phyloP scores from a whole-genome alignment of 257 asterid genomes.

The Capsicum chinense region DNA sequence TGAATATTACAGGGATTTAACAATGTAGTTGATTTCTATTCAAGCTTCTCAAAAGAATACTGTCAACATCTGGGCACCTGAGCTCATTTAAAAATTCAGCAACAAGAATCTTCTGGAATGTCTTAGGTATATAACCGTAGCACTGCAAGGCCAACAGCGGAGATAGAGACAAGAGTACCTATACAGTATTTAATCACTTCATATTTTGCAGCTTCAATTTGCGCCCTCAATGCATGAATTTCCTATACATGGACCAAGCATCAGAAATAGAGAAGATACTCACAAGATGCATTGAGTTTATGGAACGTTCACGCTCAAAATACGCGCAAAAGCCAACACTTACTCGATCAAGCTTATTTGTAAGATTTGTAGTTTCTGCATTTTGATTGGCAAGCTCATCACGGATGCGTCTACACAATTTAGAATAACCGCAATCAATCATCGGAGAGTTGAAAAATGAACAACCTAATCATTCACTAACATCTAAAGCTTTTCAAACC shows the following conservation, averaged over 20 bases:
- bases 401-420: slow-evolving; percentile 49
- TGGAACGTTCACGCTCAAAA: background rate
- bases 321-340: slow-evolving; percentile 9
- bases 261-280: background rate
- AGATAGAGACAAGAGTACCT: slow-evolving; percentile 58
- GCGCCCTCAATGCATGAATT: slow-evolving; percentile 62
- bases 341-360: slow-evolving; percentile 63
- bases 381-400: slow-evolving; percentile 59
- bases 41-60: slow-evolving; percentile 26
- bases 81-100: slow-evolving; percentile 24
- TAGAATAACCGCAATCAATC: slow-evolving; percentile 16
- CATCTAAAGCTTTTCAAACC: slow-evolving; percentile 3
- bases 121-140: slow-evolving; percentile 44
- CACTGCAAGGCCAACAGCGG: slow-evolving; percentile 61
- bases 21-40: slow-evolving; percentile 26
- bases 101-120: background rate
- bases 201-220: slow-evolving; percentile 61
- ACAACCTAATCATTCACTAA: background rate
- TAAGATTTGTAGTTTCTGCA: slow-evolving; percentile 56
- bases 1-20: slow-evolving; percentile 23
- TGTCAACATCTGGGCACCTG: slow-evolving; percentile 19
- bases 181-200: slow-evolving; percentile 67
- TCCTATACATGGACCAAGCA: slow-evolving; percentile 41
- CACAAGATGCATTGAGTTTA: background rate
- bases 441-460: slow-evolving; percentile 22